A percentile compares a stretch with the other conserved stretches of the same genome.
Conservation (phyloP, 1,139 yeast species). For the Scheffersomyces insectosa region DNA sequence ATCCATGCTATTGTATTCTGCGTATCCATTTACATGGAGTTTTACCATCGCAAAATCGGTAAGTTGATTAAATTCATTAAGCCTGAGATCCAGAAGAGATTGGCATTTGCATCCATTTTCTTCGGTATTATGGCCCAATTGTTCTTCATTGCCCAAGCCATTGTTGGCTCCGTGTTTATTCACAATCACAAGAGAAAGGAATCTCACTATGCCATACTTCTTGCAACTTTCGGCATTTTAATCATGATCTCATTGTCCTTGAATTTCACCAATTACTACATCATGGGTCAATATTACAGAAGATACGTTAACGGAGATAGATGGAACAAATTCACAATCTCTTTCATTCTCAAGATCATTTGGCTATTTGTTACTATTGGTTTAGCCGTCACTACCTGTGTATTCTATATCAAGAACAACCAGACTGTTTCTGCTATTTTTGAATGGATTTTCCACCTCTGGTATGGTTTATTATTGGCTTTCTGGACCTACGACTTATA, state of each 20-base stretch:
- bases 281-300: constrained; percentile 33
- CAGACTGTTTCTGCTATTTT: constrained; percentile 24
- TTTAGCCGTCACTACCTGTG: constrained; percentile 29
- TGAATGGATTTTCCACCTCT: constrained; percentile 39
- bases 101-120: constrained; percentile 27
- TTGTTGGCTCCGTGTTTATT: constrained; percentile 23
- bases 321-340: constrained; percentile 34
- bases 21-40: constrained; percentile 28
- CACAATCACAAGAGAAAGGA: constrained; percentile 16
- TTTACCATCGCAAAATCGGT: constrained; percentile 32
- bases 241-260: constrained; percentile 19
- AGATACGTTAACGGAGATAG: constrained; percentile 33
- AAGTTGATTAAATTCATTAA: constrained; percentile 31
- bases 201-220: constrained; percentile 25
- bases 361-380: constrained; percentile 32
- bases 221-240: constrained; percentile 30
- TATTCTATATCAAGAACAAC: constrained; percentile 22
- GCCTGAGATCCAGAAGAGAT: constrained; percentile 26
- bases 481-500: constrained; percentile 40
- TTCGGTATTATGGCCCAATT: constrained; percentile 27
- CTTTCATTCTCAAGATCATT: constrained; percentile 29
- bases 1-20: constrained; percentile 29
- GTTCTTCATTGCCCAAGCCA: constrained; percentile 25
- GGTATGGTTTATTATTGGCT: constrained; percentile 37
- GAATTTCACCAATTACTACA: constrained; percentile 31